Percentiles rank a stretch among this genome's conserved stretches.
Evolutionary conservation across 345 rosid species (phyloP).

Genomic region (Eucalyptus grandis): DNA sequence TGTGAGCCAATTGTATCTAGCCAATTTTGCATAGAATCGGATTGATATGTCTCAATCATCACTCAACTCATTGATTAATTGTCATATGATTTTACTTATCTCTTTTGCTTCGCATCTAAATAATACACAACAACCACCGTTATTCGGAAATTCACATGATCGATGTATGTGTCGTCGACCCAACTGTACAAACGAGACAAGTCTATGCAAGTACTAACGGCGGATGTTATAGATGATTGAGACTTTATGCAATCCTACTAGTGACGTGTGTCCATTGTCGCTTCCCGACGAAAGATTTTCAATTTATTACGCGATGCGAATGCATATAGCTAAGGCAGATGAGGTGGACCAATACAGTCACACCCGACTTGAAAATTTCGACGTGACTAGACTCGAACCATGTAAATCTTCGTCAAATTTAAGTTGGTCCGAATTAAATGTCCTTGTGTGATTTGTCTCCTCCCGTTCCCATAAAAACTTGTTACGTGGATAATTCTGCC

Average conservation of each 20-base stretch:
- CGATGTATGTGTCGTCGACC: background rate
- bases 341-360: background rate
- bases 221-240: fast-evolving
- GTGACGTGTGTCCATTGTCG: fast-evolving
- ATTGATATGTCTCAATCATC: background rate
- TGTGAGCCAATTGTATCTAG: background rate
- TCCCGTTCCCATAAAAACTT: background rate
- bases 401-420: background rate
- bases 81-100: background rate
- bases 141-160: background rate
- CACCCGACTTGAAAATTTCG: background rate
- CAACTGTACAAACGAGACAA: background rate
- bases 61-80: background rate
- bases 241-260: background rate
- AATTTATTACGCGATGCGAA: background rate
- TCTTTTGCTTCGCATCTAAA: background rate
- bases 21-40: fast-evolving
- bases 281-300: fast-evolving
- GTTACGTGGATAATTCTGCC: background rate
- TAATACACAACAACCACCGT: fast-evolving
- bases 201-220: background rate
- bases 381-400: background rate
- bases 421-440: background rate
- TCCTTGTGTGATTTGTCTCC: background rate
- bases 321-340: background rate